A percentile compares a stretch with the other conserved stretches of the same genome.
Conservation (phyloP, 2,329 filamentous ascomycete species). For the Raffaelea albimanens region DNA sequence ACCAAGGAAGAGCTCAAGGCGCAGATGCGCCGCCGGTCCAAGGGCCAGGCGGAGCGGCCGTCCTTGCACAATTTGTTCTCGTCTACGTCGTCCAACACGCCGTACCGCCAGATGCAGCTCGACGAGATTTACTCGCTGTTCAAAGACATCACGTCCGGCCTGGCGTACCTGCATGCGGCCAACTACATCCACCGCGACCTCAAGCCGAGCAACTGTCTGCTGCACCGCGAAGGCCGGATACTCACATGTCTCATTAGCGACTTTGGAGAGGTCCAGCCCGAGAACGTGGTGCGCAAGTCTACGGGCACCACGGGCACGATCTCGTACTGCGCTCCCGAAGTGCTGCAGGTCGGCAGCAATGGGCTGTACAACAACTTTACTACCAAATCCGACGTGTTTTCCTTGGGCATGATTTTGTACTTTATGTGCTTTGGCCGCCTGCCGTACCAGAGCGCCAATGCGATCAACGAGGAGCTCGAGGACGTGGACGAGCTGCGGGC, state of each 20-base stretch:
- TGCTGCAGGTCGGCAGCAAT: conserved; percentile 57
- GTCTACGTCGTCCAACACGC: conserved; percentile 19
- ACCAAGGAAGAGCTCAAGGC: conserved; percentile 85
- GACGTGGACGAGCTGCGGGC: conserved; percentile 75
- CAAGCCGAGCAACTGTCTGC: conserved; percentile 89
- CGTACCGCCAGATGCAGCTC: conserved; percentile 46
- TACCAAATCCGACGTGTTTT: conserved; percentile 97
- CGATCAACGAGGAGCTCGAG: conserved; percentile 82
- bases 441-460: conserved; percentile 76
- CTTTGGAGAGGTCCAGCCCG: conserved; percentile 90
- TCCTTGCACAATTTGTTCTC: not conserved
- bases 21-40: conserved; percentile 72
- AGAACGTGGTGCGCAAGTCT: conserved; percentile 72
- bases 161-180: conserved; percentile 80
- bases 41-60: conserved; percentile 60
- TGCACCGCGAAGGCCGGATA: conserved; percentile 66
- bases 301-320: conserved; percentile 93
- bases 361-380: conserved; percentile 88
- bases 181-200: conserved; percentile 95
- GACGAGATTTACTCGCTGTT: conserved; percentile 97
- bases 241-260: conserved; percentile 86
- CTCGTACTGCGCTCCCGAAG: conserved; percentile 94
- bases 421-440: conserved; percentile 93
- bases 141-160: conserved; percentile 83
- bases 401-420: conserved; percentile 94